Evolutionary conservation across 305 asterid species (phyloP), one percentile per base, ranked within the genome.

Genomic region (Ilex paraguariensis): DNA sequence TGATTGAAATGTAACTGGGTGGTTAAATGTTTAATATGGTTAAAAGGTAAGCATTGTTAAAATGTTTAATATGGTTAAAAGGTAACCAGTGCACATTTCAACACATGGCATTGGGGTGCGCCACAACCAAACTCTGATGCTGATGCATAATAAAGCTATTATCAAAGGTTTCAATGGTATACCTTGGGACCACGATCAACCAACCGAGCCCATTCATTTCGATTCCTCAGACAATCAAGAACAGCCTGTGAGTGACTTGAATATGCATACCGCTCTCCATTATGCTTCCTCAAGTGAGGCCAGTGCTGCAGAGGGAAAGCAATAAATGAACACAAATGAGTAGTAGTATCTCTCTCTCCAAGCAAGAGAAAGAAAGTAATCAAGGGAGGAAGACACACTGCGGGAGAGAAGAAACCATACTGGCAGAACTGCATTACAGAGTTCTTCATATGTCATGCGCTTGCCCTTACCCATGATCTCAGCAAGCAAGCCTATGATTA

Each of bases 101-200:
- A 13, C 15, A 46, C 13, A 11, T 6, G 5, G 15, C 13, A 13
- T 46, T 15, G 10, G 52, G 15, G 16, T 12, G 10, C 10, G 52
- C 11, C 15, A 0, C 15, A 46, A 46, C 15, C 8, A 13, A 46
- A 46, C 11, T 10, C 52, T 46, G 5, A 12, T 36, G 9, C n/a
- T 46, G 4, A 46, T 46, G 15, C 13, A 46, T 13, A 12, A 46
- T 46, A 46, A 10, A 11, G 30, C 14, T 4, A 52, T 52, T 3
- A 7, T 49, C 28, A 5, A 33, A 3, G 51, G 46, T 17, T 21
- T 49, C 57, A 61, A 28, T 59, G 36, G 67, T 64, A 57, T 80
- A 91, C 96, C 91, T 91, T 91, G 60, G 97, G 91, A 71, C 98
- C 98, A 64, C 98, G 98, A 73, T 91, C 98, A 70, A 91, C 95